Conservation (phyloP, 345 rosid genomes). For the Clarkia xantiana region DNA sequence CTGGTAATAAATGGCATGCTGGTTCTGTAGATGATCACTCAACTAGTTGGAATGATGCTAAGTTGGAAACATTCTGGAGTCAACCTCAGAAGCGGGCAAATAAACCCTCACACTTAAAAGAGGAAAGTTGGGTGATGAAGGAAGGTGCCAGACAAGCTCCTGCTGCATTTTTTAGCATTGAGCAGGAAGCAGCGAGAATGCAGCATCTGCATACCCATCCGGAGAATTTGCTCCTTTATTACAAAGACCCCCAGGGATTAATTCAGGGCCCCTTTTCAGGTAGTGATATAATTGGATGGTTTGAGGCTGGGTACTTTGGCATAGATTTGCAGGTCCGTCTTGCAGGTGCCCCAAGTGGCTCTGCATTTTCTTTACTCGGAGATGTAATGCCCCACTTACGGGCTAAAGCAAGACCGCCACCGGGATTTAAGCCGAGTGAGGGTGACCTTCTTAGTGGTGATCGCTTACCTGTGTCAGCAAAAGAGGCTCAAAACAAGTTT, state of each 20-base stretch:
- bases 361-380: conserved; percentile 65
- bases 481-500: conserved; percentile 82
- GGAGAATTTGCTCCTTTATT: conserved; percentile 58
- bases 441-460: conserved; percentile 44
- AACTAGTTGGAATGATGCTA: neutral
- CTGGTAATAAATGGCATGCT: no score
- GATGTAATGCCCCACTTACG: conserved; percentile 97
- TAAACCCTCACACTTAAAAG: conserved; percentile 33
- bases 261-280: conserved; percentile 91
- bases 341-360: conserved; percentile 53
- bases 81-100: conserved; percentile 29
- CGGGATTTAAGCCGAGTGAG: conserved; percentile 59
- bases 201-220: conserved; percentile 30
- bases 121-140: conserved; percentile 38
- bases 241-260: conserved; percentile 92
- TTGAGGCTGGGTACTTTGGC: conserved; percentile 93
- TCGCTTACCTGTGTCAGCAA: conserved; percentile 35
- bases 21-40: no score
- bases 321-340: conserved; percentile 72
- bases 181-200: conserved; percentile 53
- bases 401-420: conserved; percentile 93
- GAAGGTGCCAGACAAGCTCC: conserved; percentile 40
- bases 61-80: conserved; percentile 37
- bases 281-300: conserved; percentile 88
- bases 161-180: conserved; percentile 47